Percentiles rank a stretch among this genome's conserved stretches.
Evolutionary conservation across 495 filamentous ascomycete genomes (phyloP).

Genomic region (Neurospora sp.): DNA sequence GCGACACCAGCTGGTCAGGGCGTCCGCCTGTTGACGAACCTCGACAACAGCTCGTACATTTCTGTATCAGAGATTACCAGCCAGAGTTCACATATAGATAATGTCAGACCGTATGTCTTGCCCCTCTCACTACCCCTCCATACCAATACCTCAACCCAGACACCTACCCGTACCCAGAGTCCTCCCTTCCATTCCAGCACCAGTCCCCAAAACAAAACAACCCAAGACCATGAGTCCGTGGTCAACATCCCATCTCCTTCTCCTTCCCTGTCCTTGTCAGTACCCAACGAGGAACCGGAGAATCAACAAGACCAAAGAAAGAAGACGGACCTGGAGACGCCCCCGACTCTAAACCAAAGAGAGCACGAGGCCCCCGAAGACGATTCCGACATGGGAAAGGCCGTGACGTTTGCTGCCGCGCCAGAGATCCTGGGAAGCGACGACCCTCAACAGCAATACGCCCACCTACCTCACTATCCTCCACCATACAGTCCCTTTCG

Average conservation of each 20-base stretch:
- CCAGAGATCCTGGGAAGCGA: background rate
- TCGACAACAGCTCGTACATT: background rate
- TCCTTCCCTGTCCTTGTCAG: background rate
- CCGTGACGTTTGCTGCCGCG: background rate
- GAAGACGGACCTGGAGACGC: background rate
- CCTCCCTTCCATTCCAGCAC: background rate
- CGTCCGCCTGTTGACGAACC: conserved; percentile 39
- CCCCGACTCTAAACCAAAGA: background rate
- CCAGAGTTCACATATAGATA: background rate
- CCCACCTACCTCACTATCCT: background rate
- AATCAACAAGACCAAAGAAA: background rate
- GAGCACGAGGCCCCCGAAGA: background rate
- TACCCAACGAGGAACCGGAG: background rate
- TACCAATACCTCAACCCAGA: background rate
- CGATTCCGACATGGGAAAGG: background rate
- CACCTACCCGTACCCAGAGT: background rate
- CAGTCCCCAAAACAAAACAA: background rate
- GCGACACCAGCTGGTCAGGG: conserved; percentile 21
- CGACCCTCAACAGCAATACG: background rate
- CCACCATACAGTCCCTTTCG: background rate
- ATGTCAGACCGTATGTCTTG: conserved; percentile 32
- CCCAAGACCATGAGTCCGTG: background rate
- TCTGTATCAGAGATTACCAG: background rate
- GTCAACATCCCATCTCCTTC: background rate
- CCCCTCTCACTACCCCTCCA: conserved; percentile 11